Evolutionary conservation across 1,139 yeast species (phyloP).

Genomic region (Nakaseomyces delphensis): DNA sequence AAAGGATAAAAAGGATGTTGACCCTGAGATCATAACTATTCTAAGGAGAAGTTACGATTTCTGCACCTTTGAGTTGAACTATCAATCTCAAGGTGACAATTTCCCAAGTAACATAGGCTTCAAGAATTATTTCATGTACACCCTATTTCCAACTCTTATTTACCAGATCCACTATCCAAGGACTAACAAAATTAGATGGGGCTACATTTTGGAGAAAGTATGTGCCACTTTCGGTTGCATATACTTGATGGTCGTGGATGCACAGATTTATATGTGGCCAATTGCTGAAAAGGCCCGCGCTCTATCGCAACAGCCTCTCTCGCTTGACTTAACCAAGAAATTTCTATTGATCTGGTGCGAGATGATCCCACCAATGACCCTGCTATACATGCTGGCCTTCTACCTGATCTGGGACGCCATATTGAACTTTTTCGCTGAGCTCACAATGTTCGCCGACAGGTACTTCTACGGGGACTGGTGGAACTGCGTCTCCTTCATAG

Average conservation of each 20-base stretch:
- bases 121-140: conserved; percentile 54
- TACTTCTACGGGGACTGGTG: conserved; percentile 92
- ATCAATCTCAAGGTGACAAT: conserved; percentile 31
- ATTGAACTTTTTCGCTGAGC: conserved; percentile 72
- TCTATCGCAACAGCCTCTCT: conserved; percentile 27
- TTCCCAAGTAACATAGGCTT: conserved; percentile 67
- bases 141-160: conserved; percentile 80
- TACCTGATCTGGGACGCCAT: conserved; percentile 92
- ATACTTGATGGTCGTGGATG: conserved; percentile 62
- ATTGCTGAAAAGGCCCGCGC: conserved; percentile 49
- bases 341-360: conserved; percentile 58
- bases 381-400: conserved; percentile 64
- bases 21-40: conserved; percentile 26
- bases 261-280: conserved; percentile 69
- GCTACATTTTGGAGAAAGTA: conserved; percentile 53
- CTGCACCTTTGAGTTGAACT: conserved; percentile 52
- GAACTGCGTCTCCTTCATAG: conserved; percentile 86
- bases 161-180: conserved; percentile 70
- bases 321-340: conserved; percentile 43
- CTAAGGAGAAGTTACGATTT: conserved; percentile 46
- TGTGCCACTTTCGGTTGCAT: conserved; percentile 76
- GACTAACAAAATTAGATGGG: conserved; percentile 54
- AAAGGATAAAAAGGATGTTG: conserved; percentile 13
- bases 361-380: conserved; percentile 64
- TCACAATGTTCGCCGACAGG: conserved; percentile 73